Evolutionary conservation across 371 early-diverging fungal genomes (phyloP).

Genomic region (Sanchytrium tribonematis): DNA sequence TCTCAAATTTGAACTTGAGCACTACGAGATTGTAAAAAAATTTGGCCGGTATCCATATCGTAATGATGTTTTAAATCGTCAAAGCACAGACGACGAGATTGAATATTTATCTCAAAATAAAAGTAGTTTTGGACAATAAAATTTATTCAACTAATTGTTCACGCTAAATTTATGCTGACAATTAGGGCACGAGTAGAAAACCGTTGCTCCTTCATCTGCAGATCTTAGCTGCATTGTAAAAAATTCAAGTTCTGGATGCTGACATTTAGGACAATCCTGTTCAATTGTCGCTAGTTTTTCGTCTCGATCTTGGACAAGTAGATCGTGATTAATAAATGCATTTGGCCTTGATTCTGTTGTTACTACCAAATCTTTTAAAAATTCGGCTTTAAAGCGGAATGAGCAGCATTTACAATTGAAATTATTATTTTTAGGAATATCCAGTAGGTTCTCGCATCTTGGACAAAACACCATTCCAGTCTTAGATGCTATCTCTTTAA

Average conservation of each 20-base stretch:
- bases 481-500: background rate
- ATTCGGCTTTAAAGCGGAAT: background rate
- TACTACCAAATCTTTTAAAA: background rate
- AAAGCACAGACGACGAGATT: slow-evolving; percentile 19
- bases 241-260: slow-evolving; percentile 75
- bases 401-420: background rate
- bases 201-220: slow-evolving; percentile 99
- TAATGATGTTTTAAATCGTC: slow-evolving; percentile 19
- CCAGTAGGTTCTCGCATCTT: background rate
- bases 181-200: slow-evolving; percentile 89
- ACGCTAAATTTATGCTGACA: slow-evolving; percentile 49
- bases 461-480: background rate
- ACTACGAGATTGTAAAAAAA: slow-evolving; percentile 18
- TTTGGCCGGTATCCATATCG: slow-evolving; percentile 31
- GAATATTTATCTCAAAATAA: slow-evolving; percentile 13
- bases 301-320: background rate
- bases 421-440: background rate
- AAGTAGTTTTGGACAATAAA: slow-evolving; percentile 9
- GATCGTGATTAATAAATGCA: background rate
- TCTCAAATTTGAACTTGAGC: slow-evolving; percentile 14
- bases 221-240: slow-evolving; percentile 93
- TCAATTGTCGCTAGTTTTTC: slow-evolving; percentile 26
- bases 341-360: background rate
- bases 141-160: slow-evolving; percentile 1
- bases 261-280: slow-evolving; percentile 85